These are phyloP conservation scores for Gypsophila paniculata DNA, from an alignment of 179 eudicot species.

Conservation along the genomic window DNA sequence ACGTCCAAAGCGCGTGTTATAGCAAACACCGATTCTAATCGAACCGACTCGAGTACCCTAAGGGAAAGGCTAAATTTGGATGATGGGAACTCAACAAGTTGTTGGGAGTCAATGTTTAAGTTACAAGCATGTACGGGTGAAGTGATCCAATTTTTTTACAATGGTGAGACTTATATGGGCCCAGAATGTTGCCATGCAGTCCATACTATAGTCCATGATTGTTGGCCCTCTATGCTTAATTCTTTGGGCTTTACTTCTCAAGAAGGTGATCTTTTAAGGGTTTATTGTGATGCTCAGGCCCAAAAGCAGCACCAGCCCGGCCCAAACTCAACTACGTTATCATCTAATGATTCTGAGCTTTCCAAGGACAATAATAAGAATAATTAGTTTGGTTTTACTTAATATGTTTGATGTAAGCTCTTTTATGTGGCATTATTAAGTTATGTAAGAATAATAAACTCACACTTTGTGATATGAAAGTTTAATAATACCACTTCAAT, in stretches of 20 bases:
- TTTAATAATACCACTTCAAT: background rate
- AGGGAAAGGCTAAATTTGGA: constrained; percentile 34
- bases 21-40: background rate
- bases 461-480: background rate
- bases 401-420: background rate
- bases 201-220: constrained; percentile 39
- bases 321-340: constrained; percentile 20
- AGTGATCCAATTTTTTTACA: constrained; percentile 58
- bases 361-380: background rate
- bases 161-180: constrained; percentile 61
- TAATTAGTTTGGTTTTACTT: background rate
- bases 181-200: constrained; percentile 57
- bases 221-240: constrained; percentile 62
- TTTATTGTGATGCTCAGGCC: constrained; percentile 54
- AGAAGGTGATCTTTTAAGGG: constrained; percentile 51
- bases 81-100: constrained; percentile 27
- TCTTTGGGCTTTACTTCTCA: constrained; percentile 59
- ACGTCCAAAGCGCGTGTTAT: constrained; percentile 9
- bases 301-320: constrained; percentile 9
- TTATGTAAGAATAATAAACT: background rate
- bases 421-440: background rate
- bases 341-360: constrained; percentile 2
- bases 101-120: constrained; percentile 59
- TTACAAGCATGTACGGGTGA: constrained; percentile 60
- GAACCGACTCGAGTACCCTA: background rate